A percentile compares a stretch with the other conserved stretches of the same genome.
phyloP scores from a whole-genome alignment of 352 stramenopile species.

The Globisporangium apiculatum region DNA sequence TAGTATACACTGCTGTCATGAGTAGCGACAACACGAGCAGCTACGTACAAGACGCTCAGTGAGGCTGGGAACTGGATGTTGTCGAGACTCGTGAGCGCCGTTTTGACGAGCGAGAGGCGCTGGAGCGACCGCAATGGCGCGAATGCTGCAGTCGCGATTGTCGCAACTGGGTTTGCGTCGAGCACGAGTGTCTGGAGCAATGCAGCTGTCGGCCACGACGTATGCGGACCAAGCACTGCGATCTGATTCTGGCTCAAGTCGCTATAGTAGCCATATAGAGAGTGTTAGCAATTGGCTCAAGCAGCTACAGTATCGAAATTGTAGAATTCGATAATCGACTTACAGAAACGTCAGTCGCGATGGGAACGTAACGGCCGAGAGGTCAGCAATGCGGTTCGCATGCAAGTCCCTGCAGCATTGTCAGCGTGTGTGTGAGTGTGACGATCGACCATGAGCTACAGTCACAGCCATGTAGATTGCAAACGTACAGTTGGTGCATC shows the following conservation, averaged over 20 bases:
- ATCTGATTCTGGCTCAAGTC: constrained; percentile 43
- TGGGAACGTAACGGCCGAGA: no score
- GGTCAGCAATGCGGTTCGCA: no score
- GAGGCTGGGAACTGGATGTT: constrained; percentile 31
- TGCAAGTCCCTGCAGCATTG: no score
- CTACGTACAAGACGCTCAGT: constrained; percentile 30
- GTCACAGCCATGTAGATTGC: no score
- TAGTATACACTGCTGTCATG: background rate
- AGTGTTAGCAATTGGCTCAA: no score
- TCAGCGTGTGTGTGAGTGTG: no score
- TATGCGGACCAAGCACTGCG: constrained; percentile 16
- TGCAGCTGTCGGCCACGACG: constrained; percentile 34
- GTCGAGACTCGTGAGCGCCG: constrained; percentile 36
- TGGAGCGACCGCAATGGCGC: constrained; percentile 33
- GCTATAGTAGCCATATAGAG: background rate
- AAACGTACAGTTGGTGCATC: background rate
- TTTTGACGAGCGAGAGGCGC: constrained; percentile 50
- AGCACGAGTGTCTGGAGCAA: constrained; percentile 55
- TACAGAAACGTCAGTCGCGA: no score
- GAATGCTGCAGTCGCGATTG: constrained; percentile 34
- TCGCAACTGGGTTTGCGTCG: constrained; percentile 37
- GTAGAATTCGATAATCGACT: no score
- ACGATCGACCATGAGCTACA: no score
- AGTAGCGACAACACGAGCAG: background rate
- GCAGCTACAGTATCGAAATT: no score